These are phyloP conservation scores for Pseudopyricularia javanii DNA, from an alignment of 2,329 filamentous ascomycete species.

Conservation along the genomic window DNA sequence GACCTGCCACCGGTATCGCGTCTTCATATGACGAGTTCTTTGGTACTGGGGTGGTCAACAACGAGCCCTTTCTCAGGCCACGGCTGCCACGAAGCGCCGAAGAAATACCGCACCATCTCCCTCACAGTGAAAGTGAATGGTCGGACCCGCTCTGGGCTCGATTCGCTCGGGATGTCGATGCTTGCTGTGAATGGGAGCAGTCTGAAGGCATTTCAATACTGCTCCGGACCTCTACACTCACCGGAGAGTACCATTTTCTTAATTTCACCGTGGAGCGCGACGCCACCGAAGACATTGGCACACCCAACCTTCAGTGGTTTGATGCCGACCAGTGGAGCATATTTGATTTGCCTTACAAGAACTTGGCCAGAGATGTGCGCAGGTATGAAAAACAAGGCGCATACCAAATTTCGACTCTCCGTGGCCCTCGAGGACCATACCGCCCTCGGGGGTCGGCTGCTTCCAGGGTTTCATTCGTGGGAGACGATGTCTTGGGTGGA, in stretches of 20 bases:
- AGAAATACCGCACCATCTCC: constrained; percentile 16
- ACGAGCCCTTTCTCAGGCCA: constrained; percentile 20
- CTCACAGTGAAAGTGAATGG: constrained; percentile 11
- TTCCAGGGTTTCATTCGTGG: not conserved
- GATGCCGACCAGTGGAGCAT: constrained; percentile 25
- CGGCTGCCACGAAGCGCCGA: constrained; percentile 17
- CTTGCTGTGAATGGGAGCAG: constrained; percentile 33
- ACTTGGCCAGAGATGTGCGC: constrained; percentile 17
- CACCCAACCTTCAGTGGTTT: constrained; percentile 19
- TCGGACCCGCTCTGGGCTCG: constrained; percentile 13
- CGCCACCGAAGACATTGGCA: not conserved
- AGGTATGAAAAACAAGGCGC: not conserved
- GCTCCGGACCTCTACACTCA: constrained; percentile 18
- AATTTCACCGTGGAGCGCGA: constrained; percentile 17
- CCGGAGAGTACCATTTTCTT: constrained; percentile 25
- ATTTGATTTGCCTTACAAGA: constrained; percentile 28
- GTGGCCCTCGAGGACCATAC: not conserved
- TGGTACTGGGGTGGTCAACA: constrained; percentile 28
- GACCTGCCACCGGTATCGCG: not conserved
- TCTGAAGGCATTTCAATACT: constrained; percentile 20
- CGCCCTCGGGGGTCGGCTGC: not conserved
- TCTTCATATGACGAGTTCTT: not conserved
- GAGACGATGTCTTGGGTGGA: not conserved
- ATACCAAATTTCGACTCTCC: not conserved
- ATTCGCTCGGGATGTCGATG: constrained; percentile 21